Conservation (phyloP, 2,329 filamentous ascomycete species). For the Metarhizium album region DNA sequence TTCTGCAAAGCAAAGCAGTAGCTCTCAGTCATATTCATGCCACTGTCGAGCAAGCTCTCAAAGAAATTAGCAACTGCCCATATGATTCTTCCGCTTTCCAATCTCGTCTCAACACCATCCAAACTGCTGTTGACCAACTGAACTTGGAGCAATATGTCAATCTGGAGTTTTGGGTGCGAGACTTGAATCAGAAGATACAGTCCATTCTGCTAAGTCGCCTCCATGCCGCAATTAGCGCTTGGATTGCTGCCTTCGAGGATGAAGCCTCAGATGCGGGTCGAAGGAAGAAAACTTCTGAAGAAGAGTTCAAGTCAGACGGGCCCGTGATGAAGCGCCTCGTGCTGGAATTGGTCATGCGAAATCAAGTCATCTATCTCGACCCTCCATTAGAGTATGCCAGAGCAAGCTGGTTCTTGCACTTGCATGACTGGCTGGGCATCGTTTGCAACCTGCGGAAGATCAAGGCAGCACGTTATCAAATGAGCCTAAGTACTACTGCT, state of each 20-base stretch:
- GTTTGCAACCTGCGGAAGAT: conserved; percentile 90
- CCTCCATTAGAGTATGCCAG: conserved; percentile 86
- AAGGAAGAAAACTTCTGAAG: conserved; percentile 37
- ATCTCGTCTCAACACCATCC: conserved; percentile 70
- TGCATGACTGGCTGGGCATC: conserved; percentile 87
- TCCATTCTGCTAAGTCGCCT: conserved; percentile 68
- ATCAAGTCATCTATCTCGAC: conserved; percentile 93
- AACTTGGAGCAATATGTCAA: conserved; percentile 96
- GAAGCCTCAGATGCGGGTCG: conserved; percentile 41
- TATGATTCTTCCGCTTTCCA: conserved; percentile 77
- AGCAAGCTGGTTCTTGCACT: conserved; percentile 84
- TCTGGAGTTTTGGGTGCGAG: conserved; percentile 76
- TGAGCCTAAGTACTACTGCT: conserved; percentile 61
- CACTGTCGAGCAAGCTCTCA: conserved; percentile 69
- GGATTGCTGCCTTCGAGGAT: conserved; percentile 77
- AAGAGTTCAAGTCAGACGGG: conserved; percentile 36
- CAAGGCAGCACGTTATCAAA: conserved; percentile 90
- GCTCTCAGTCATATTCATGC: conserved; percentile 69
- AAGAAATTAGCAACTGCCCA: conserved; percentile 72
- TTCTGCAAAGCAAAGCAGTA: conserved; percentile 78
- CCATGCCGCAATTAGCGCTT: conserved; percentile 71
- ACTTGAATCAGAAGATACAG: conserved; percentile 80
- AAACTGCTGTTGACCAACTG: conserved; percentile 88
- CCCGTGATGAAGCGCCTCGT: conserved; percentile 64
- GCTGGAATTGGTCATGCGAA: conserved; percentile 94